Evolutionary conservation across 192 early-diverging fungal genomes (phyloP).

Genomic region (Gryganskiella cystojenkinii): DNA sequence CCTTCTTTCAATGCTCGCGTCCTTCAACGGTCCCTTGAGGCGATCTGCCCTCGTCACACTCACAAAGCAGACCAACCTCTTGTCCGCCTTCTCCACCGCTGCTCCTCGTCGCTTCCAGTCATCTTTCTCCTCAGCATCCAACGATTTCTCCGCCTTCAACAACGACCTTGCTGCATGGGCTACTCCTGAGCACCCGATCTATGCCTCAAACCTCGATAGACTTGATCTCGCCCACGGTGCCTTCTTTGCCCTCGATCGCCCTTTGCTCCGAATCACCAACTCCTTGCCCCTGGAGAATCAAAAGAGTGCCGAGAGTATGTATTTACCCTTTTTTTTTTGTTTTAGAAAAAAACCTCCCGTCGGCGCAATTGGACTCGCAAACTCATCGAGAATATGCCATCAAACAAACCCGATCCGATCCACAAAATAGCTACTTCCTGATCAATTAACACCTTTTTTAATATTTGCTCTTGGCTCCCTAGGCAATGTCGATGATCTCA

Average conservation of each 20-base stretch:
- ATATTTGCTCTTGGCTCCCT: neutral
- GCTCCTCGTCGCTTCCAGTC: slow-evolving; percentile 40
- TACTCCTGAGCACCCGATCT: slow-evolving; percentile 17
- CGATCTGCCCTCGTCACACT: slow-evolving; percentile 30
- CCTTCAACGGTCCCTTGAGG: slow-evolving; percentile 23
- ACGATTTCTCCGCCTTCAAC: neutral
- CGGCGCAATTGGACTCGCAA: too few species aligned
- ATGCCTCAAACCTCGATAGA: slow-evolving; percentile 28
- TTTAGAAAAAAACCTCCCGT: neutral
- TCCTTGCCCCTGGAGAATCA: slow-evolving; percentile 12
- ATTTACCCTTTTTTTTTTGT: neutral
- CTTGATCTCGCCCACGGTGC: slow-evolving; percentile 64
- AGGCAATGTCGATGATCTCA: slow-evolving; percentile 35
- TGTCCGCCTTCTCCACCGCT: slow-evolving; percentile 2
- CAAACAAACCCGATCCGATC: too few species aligned
- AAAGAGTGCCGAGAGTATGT: neutral
- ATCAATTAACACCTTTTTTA: neutral
- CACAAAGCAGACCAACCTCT: slow-evolving; percentile 2
- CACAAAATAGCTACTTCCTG: too few species aligned
- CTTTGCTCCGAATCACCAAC: slow-evolving; percentile 58
- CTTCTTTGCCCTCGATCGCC: slow-evolving; percentile 70
- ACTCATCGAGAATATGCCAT: too few species aligned
- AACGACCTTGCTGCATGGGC: slow-evolving; percentile 18
- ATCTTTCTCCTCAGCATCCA: slow-evolving; percentile 29
- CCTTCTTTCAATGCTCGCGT: slow-evolving; percentile 24